Conservation (phyloP, 441 rosid genomes). For the Brassica hybrid region DNA sequence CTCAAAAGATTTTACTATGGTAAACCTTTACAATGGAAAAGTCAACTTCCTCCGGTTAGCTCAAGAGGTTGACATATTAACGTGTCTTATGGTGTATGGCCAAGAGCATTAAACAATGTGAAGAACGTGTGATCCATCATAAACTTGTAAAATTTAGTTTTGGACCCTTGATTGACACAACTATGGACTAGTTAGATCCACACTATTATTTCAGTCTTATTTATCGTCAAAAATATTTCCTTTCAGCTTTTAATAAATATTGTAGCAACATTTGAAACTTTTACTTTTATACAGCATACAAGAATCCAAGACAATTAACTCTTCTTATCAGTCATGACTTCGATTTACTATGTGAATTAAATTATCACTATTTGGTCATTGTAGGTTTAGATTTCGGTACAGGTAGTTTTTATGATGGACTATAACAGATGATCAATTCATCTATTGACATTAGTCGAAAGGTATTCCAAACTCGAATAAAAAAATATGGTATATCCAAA, state of each 20-base stretch:
- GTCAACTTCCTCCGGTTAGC: conserved; percentile 20
- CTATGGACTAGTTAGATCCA: background rate
- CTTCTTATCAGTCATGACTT: background rate
- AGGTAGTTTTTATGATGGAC: no score
- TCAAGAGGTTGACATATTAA: background rate
- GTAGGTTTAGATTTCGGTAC: no score
- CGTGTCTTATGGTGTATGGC: background rate
- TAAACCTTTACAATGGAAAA: conserved; percentile 10
- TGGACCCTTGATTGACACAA: background rate
- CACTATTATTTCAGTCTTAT: background rate
- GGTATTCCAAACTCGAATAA: no score
- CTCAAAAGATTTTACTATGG: background rate
- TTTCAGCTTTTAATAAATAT: background rate
- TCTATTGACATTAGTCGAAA: no score
- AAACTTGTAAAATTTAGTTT: background rate
- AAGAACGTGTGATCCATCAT: background rate
- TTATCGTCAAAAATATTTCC: background rate
- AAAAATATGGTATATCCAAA: no score
- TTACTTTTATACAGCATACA: background rate
- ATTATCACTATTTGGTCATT: no score
- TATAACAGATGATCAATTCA: no score
- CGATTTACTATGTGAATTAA: no score
- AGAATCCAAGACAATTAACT: background rate
- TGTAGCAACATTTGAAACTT: background rate
- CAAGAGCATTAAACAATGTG: background rate